Evolutionary conservation across 108 stramenopile species (phyloP).

Genomic region (Parmales sp.): DNA sequence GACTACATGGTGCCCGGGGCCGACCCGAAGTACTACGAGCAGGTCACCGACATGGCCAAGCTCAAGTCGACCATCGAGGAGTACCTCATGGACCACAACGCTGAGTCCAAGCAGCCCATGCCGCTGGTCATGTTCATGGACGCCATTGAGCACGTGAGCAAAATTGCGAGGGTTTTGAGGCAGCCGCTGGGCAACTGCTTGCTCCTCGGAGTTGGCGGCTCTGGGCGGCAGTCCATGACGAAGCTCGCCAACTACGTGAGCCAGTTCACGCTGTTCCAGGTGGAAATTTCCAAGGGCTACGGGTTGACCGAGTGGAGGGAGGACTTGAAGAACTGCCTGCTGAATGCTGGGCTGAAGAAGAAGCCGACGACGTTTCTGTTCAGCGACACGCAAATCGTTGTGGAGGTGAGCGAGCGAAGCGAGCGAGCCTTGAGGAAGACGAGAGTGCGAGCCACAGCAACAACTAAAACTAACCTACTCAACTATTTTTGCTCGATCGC

Average conservation of each 20-base stretch:
- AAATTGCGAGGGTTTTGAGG: constrained; percentile 45
- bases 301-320: constrained; percentile 50
- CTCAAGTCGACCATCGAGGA: constrained; percentile 35
- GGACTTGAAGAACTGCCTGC: constrained; percentile 34
- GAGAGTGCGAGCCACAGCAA: no score
- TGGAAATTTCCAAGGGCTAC: constrained; percentile 55
- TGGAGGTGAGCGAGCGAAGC: no score
- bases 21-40: constrained; percentile 33
- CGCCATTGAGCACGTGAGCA: constrained; percentile 50
- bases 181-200: constrained; percentile 57
- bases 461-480: no score
- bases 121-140: constrained; percentile 51
- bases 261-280: constrained; percentile 44
- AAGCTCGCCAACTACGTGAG: constrained; percentile 51
- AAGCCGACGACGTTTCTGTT: constrained; percentile 47
- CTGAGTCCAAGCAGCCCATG: constrained; percentile 50
- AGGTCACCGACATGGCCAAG: constrained; percentile 27
- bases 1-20: constrained; percentile 38
- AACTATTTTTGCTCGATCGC: no score
- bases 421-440: no score
- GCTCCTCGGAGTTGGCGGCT: constrained; percentile 53
- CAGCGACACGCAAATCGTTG: constrained; percentile 51
- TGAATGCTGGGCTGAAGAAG: constrained; percentile 43
- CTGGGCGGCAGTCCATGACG: constrained; percentile 45
- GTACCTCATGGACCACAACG: constrained; percentile 52